Conservation (phyloP, 192 early-diverging fungal species). For the Coemansia sp. region DNA sequence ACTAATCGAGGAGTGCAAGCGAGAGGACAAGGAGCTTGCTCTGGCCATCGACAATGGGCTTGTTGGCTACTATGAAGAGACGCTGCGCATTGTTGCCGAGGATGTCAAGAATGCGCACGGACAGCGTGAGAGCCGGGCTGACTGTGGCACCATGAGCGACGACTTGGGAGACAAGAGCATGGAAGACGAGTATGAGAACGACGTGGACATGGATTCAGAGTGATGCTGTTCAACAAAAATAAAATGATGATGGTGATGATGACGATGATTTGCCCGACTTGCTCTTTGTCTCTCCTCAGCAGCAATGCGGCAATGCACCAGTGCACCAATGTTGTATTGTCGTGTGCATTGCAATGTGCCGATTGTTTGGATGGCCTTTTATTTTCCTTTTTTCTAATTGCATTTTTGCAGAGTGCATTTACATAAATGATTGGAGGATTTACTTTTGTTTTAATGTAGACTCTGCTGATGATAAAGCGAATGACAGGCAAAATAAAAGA, state of each 20-base stretch:
- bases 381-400: neutral
- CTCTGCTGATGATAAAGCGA: neutral
- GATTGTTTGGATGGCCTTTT: neutral
- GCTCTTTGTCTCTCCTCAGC: neutral
- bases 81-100: slow-evolving; percentile 31
- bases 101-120: slow-evolving; percentile 2
- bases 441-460: neutral
- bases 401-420: neutral
- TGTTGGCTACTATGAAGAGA: slow-evolving; percentile 32
- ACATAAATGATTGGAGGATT: neutral
- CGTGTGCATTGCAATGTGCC: neutral
- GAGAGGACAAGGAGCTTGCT: neutral
- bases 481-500: neutral
- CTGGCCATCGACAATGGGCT: slow-evolving; percentile 9
- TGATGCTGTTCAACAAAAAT: slow-evolving; percentile 2
- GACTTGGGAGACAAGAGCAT: neutral
- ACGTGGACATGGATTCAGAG: slow-evolving; percentile 31
- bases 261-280: too few relatives aligned
- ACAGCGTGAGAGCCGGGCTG: neutral
- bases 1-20: neutral
- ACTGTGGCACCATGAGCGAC: neutral
- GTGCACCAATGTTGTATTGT: neutral
- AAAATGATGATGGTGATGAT: too few relatives aligned
- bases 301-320: too few relatives aligned
- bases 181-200: slow-evolving; percentile 11